phyloP scores from a whole-genome alignment of 345 rosid species.

The Populus tremula region DNA sequence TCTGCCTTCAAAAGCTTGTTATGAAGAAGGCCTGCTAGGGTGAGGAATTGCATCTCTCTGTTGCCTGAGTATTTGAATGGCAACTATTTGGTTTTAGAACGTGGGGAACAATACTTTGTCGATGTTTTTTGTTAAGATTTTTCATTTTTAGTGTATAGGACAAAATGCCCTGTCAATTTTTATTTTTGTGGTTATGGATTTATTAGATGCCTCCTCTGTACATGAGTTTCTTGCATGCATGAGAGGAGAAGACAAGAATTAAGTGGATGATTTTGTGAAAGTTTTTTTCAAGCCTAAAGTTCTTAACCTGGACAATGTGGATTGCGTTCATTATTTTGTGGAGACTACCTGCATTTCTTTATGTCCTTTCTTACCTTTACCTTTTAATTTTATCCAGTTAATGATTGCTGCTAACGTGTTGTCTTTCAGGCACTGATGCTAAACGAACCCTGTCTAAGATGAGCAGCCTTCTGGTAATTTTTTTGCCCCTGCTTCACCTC shows the following conservation, averaged over 20 bases:
- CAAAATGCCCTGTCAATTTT: background rate
- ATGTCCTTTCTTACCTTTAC: background rate
- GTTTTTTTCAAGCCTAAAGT: background rate
- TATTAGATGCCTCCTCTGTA: background rate
- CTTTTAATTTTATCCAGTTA: background rate
- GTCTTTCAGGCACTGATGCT: background rate
- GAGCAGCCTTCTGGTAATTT: background rate
- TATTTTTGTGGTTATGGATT: background rate
- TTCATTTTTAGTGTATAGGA: background rate
- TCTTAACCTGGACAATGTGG: background rate
- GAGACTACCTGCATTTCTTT: background rate
- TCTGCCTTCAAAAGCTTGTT: background rate
- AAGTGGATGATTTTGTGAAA: background rate
- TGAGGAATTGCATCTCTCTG: background rate
- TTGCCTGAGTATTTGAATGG: background rate
- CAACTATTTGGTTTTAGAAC: background rate
- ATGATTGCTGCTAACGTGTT: background rate
- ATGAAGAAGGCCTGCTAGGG: background rate
- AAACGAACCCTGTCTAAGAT: background rate
- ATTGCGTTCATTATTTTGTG: background rate
- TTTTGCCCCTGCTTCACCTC: background rate
- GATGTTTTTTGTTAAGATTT: no score
- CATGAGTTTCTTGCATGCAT: background rate
- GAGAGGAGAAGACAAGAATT: background rate
- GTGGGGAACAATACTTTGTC: no score